Percentiles rank a stretch among this genome's conserved stretches.
Evolutionary conservation across 169 alveolate genomes (phyloP).

Genomic region (Theileria equi): DNA sequence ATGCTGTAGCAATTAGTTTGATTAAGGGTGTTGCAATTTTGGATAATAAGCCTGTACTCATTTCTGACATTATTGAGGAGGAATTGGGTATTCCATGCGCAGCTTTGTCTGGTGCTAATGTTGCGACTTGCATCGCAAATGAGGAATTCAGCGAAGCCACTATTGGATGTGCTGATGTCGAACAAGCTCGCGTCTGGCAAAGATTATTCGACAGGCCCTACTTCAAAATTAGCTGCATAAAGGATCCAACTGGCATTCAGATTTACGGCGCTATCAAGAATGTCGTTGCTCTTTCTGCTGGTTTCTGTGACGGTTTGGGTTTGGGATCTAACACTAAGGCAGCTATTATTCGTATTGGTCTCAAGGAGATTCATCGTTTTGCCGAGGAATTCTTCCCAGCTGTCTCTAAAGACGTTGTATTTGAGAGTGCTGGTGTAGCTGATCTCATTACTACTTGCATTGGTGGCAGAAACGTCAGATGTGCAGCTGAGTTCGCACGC

Average conservation of each 20-base stretch:
- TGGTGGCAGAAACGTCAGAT: constrained; percentile 88
- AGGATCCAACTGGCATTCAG: constrained; percentile 88
- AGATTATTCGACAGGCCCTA: constrained; percentile 86
- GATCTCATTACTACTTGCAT: constrained; percentile 89
- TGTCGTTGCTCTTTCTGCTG: constrained; percentile 89
- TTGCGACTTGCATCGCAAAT: constrained; percentile 88
- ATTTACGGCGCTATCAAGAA: constrained; percentile 93
- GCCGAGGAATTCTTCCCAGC: constrained; percentile 72
- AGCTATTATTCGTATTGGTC: constrained; percentile 90
- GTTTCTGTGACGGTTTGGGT: constrained; percentile 91
- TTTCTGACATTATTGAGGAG: constrained; percentile 69
- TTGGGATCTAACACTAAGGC: constrained; percentile 90
- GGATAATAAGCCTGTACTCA: constrained; percentile 69
- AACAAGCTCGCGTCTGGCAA: constrained; percentile 77
- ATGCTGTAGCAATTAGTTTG: constrained; percentile 77
- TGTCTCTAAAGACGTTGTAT: constrained; percentile 77
- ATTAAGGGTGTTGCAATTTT: constrained; percentile 80
- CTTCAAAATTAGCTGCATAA: constrained; percentile 84
- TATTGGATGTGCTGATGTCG: constrained; percentile 83
- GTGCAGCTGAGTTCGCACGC: constrained; percentile 88
- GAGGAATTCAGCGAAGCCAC: constrained; percentile 92
- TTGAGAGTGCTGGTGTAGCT: constrained; percentile 90
- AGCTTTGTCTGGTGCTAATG: constrained; percentile 85
- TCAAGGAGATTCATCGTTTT: constrained; percentile 82
- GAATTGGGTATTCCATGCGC: constrained; percentile 76